Evolutionary conservation across 1,284 basidiomycete genomes (phyloP), one percentile per base, ranked within the genome.

Genomic region (Boletus sp.): DNA sequence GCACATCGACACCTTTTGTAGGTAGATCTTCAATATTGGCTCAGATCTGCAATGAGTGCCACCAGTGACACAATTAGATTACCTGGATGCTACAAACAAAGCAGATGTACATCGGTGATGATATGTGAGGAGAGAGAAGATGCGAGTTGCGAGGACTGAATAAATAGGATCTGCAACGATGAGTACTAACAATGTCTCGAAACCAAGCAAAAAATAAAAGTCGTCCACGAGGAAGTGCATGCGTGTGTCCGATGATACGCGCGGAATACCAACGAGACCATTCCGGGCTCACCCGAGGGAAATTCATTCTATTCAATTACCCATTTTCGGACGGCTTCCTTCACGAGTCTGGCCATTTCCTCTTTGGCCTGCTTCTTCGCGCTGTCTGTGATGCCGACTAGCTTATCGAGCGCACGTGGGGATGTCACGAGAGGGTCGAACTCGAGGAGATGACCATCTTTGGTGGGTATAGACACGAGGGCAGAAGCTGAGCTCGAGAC

Each of bases 291-390:
- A 49, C 27, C 46, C 17, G 30, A 28, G 6, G 19, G 6, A 21
- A 27, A 28, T 10, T 10, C n/a, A 16, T 37, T 27, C 51, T 72
- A 72, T 58, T 75, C 69, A 10, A 72, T 71, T n/a, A 69, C 87
- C 90, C 90, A 93, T 68, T 90, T 87, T 54, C 87, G 83, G 37
- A 91, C 82, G 23, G 89, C 84, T 52, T 85, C 83, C 69, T 86
- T 84, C 35, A 91, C 84, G 37, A 93, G 76, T 59, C 83, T 77
- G 6, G 83, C 80, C 83, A 92, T 89, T 65, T 92, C 90, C 55
- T 86, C 82, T 66, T 84, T 85, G 17, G 89, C 90, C 67, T 90
- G 85, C 71, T 89, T 90, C 80, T 92, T 93, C 40, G 91, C 89
- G 66, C 87, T 89, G 59, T 88, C 84, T 1, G 89, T 84, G 60